Evolutionary conservation across 257 asterid species (phyloP).

Genomic region (Petrea volubilis): DNA sequence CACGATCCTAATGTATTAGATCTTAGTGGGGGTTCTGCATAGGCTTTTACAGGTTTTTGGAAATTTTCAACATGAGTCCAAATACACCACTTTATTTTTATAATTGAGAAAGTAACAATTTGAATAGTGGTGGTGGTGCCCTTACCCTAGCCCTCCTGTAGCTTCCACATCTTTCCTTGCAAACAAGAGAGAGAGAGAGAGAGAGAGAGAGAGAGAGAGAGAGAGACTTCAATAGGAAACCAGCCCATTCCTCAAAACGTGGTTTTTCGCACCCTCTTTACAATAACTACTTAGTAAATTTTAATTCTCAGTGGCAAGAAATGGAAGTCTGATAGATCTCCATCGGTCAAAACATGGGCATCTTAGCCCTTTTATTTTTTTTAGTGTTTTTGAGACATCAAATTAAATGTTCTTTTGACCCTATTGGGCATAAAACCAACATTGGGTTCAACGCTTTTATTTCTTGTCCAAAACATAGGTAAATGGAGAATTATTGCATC

Average conservation of each 20-base stretch:
- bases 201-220: no score
- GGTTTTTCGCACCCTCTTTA: constrained; percentile 30
- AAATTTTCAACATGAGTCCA: background rate
- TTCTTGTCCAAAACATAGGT: constrained; percentile 29
- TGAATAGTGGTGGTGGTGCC: constrained; percentile 4
- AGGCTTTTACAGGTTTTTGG: constrained; percentile 2
- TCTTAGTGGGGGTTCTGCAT: background rate
- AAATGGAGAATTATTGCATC: constrained; percentile 26
- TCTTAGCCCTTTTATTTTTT: constrained; percentile 1
- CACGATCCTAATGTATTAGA: background rate
- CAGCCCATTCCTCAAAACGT: constrained; percentile 45
- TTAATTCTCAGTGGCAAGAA: background rate
- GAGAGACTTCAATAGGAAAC: constrained; percentile 31
- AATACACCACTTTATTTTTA: background rate
- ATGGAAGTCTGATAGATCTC: constrained; percentile 19
- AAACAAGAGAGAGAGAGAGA: no score
- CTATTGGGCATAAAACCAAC: constrained; percentile 16
- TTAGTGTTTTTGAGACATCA: constrained; percentile 40
- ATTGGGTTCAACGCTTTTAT: constrained; percentile 13
- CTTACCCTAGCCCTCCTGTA: constrained; percentile 22
- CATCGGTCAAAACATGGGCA: constrained; percentile 38
- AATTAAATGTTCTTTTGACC: constrained; percentile 15
- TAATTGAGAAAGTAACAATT: background rate
- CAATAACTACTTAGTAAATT: background rate
- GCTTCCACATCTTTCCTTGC: constrained; percentile 28